Conservation (phyloP, 2,329 filamentous ascomycete species). For the Pseudovirgaria hyperparasitica region DNA sequence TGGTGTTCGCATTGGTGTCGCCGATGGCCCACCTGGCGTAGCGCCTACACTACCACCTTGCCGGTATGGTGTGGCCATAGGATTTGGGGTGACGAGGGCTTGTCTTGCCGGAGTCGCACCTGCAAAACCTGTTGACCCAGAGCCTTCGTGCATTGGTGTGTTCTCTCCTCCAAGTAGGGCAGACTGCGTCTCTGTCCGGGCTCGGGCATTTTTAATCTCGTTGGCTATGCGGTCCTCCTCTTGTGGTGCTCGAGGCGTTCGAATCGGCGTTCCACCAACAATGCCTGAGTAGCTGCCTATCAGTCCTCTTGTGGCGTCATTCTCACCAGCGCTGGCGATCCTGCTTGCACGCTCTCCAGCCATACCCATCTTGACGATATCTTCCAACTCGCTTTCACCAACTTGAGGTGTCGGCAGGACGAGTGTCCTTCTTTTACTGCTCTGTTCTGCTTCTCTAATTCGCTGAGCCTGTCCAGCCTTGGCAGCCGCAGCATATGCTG, state of each 20-base stretch:
- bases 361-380: slow-evolving; percentile 98
- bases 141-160: slow-evolving; percentile 71
- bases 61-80: slow-evolving; percentile 79
- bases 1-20: slow-evolving; percentile 78
- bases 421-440: slow-evolving; percentile 79
- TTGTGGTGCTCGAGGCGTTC: slow-evolving; percentile 79
- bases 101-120: slow-evolving; percentile 71
- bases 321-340: slow-evolving; percentile 65
- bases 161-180: slow-evolving; percentile 90
- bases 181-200: slow-evolving; percentile 86
- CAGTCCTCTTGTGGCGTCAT: slow-evolving; percentile 71
- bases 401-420: slow-evolving; percentile 82
- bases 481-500: slow-evolving; percentile 72
- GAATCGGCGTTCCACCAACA: slow-evolving; percentile 72
- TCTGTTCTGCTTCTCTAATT: slow-evolving; percentile 90
- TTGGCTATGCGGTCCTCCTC: slow-evolving; percentile 95
- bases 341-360: slow-evolving; percentile 74
- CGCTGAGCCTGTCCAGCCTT: slow-evolving; percentile 92
- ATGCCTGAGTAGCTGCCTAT: slow-evolving; percentile 78
- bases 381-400: slow-evolving; percentile 82
- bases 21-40: slow-evolving; percentile 56
- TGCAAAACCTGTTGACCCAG: slow-evolving; percentile 76
- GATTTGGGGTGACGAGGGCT: slow-evolving; percentile 81
- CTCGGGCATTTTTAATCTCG: slow-evolving; percentile 86
- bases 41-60: slow-evolving; percentile 46